A percentile compares a stretch with the other conserved stretches of the same genome.
phyloP scores from a whole-genome alignment of 495 filamentous ascomycete genomes.

The Bacidia gigantensis region DNA sequence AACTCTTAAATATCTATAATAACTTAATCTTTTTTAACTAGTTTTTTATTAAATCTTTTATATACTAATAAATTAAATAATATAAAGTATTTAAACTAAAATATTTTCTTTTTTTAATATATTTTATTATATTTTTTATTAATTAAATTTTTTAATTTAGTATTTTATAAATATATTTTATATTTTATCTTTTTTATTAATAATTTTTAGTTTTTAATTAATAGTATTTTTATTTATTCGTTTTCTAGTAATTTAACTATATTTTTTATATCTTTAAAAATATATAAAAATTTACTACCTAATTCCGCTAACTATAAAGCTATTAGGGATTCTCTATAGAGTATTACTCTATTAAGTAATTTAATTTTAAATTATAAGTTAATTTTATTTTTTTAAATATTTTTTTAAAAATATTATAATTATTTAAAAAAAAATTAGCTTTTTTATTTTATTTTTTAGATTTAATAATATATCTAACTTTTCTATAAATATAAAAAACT shows the following conservation, averaged over 20 bases:
- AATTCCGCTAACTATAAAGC: background rate
- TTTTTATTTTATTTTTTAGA: background rate
- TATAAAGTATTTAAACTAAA: background rate
- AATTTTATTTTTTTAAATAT: constrained; percentile 1
- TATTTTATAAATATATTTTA: background rate
- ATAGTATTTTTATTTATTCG: background rate
- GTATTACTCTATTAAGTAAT: background rate
- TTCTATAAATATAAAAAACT: background rate
- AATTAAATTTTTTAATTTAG: constrained; percentile 8
- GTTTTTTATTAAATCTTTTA: background rate
- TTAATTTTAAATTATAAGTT: background rate
- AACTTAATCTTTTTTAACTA: background rate
- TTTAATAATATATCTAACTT: background rate
- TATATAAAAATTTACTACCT: background rate
- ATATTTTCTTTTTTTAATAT: constrained; percentile 8
- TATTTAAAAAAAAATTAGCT: no score
- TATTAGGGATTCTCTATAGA: background rate
- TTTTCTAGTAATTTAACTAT: background rate
- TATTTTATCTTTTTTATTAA: background rate
- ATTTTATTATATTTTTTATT: constrained; percentile 11
- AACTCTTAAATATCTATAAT: background rate
- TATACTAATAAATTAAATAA: background rate
- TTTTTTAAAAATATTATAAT: background rate
- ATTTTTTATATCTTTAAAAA: background rate
- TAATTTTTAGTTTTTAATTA: background rate